phyloP scores from a whole-genome alignment of 2,329 filamentous ascomycete genomes.

The Aspergillus udagawae region DNA sequence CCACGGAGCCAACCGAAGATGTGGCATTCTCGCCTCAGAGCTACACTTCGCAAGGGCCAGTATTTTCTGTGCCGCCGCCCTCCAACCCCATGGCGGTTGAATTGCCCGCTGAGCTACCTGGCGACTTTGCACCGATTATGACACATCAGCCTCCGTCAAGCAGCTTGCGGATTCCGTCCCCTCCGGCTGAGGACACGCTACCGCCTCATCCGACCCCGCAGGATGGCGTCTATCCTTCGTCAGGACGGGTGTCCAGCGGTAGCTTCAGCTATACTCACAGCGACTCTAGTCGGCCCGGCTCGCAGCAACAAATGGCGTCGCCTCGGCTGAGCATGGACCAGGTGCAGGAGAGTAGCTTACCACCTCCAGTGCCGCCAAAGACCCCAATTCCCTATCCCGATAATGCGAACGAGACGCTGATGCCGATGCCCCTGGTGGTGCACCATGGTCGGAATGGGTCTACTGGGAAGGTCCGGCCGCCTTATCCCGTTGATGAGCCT shows the following conservation, averaged over 20 bases:
- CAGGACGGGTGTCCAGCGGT: constrained; percentile 24
- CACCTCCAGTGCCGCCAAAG: constrained; percentile 73
- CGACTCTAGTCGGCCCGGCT: constrained; percentile 31
- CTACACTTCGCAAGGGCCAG: constrained; percentile 19
- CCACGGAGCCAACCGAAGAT: constrained; percentile 29
- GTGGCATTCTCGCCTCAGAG: constrained; percentile 13
- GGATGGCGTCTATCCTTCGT: constrained; percentile 20
- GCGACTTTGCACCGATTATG: constrained; percentile 30
- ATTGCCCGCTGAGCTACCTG: constrained; percentile 52
- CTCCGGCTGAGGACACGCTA: constrained; percentile 27
- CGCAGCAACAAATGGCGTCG: constrained; percentile 21
- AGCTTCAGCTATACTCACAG: constrained; percentile 31
- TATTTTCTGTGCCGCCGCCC: constrained; percentile 33
- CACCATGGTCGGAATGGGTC: constrained; percentile 9
- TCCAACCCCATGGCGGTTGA: constrained; percentile 52
- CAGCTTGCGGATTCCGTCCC: constrained; percentile 17
- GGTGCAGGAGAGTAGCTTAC: constrained; percentile 28
- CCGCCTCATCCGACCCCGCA: constrained; percentile 27
- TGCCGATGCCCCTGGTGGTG: constrained; percentile 34
- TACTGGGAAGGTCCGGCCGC: constrained; percentile 46
- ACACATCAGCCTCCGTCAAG: constrained; percentile 13
- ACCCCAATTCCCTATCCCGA: constrained; percentile 61
- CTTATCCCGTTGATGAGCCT: constrained; percentile 77
- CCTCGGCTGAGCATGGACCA: constrained; percentile 36
- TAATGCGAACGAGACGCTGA: constrained; percentile 27